phyloP scores from a whole-genome alignment of 1,284 basidiomycete species.

The Puccinia hordei region DNA sequence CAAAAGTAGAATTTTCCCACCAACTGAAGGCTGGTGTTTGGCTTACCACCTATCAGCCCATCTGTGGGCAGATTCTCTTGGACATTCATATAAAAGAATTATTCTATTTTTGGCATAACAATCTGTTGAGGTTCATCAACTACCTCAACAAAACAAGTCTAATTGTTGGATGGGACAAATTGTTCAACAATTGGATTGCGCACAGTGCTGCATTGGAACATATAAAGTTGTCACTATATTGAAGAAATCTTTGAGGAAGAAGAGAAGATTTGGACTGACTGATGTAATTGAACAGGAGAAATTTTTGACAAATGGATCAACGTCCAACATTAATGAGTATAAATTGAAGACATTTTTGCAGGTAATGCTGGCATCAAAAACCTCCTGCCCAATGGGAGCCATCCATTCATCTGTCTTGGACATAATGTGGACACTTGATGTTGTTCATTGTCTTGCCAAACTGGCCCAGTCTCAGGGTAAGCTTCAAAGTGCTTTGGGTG shows the following conservation, averaged over 20 bases:
- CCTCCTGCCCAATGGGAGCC: constrained; percentile 91
- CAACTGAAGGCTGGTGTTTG: no score
- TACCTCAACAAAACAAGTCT: constrained; percentile 98
- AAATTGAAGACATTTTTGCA: constrained; percentile 97
- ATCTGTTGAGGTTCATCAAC: constrained; percentile 92
- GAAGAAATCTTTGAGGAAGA: constrained; percentile 70
- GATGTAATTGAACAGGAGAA: constrained; percentile 92
- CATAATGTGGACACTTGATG: constrained; percentile 90
- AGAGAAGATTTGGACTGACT: constrained; percentile 65
- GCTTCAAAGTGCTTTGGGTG: constrained; percentile 97
- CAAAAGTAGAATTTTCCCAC: no score
- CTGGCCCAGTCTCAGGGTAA: constrained; percentile 89
- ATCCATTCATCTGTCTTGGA: constrained; percentile 96
- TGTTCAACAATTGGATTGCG: constrained; percentile 93
- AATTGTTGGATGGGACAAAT: constrained; percentile 94
- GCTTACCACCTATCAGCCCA: no score
- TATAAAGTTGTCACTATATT: constrained; percentile 96
- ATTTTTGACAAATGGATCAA: constrained; percentile 99
- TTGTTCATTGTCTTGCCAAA: constrained; percentile 95
- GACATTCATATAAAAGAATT: no score
- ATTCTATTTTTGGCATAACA: no score
- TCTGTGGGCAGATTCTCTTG: no score
- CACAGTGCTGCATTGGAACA: constrained; percentile 92
- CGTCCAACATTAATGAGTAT: constrained; percentile 99
- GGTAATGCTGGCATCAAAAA: constrained; percentile 98